Base-by-base conservation (phyloP, 352 stramenopile species). In the Pythium coloratum region DNA sequence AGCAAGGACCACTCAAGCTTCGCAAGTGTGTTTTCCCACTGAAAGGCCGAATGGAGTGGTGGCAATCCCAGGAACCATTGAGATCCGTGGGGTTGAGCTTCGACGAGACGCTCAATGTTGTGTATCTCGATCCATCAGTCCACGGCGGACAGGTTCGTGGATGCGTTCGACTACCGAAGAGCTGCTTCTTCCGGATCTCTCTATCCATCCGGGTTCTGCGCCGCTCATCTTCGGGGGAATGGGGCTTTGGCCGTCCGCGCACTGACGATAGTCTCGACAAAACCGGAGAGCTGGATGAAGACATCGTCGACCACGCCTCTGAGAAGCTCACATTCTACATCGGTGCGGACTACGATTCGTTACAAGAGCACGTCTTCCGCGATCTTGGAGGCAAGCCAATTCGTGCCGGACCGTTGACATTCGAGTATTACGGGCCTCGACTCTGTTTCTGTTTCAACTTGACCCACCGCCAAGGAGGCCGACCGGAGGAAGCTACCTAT, bases 401-500 rank as follows among this genome's bases (percentile, higher is more conserved):
- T 28, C 67, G 40, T 20, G 69, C 61, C 33, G 82, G 82, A 1
- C 53, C 66, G 0, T 20, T 76, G 1, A 59, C 66, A 2, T 88
- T 92, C 18, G 85, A 91, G n/a, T 91, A 87, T 67, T 78, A 76
- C 47, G 86, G 86, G 0, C 61, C 68, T 0, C 77, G 76, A 7
- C 49, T 94, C 0, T 94, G 74, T 55, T 92, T 86, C 49, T 78
- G 69, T n/a, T 79, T 94, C n/a, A 76, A 81, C 54, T 79, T 90
- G 38, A 67, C 28, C 54, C 65, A 68, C 32, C 67, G 54, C 10
- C 59, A 63, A 3, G 70, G 55, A 12, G 44, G 10, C 3, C 46
- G 59, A 50, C 18, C 63, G 59, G 44, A 50, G 53, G 67, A 67
- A 50, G 4, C 40, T 32, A 9, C 3, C 12, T 53, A 69, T 59